Evolutionary conservation across 805 yeast genomes (phyloP), one percentile per base, ranked within the genome.

Genomic region (Teunomyces pallodes): DNA sequence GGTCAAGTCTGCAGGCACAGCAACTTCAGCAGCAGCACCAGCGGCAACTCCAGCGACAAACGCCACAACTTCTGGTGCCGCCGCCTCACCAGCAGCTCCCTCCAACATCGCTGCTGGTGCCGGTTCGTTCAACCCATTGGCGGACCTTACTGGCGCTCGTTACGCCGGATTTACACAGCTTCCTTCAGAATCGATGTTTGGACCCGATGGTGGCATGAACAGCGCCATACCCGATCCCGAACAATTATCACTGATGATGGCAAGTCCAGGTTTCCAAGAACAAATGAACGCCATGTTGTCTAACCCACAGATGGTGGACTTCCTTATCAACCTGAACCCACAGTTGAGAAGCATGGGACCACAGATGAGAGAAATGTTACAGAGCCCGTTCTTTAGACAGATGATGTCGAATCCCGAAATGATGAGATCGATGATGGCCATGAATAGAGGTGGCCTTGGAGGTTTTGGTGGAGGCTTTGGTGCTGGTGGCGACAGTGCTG

Each of bases 121-220:
- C 53, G 94, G 92, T 9, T 79, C 95, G 0, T 88, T 86, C 67
- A 90, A 94, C 66, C 96, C 96, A 32, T 76, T 94, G 59, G 91
- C 96, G 9, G 97, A 87, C 54, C 75, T 92, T 54, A 92, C 98
- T 0, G 92, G 96, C 43, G 98, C 98, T 1, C 81, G 97, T 46
- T 94, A 90, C 61, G 97, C 98, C 2, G 99, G 99, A 1, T 84
- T 82, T 58, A 80, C 90, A 6, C 91, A 90, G 58, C 75, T 94
- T 67, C 98, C 99, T 4, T 78, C 87, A 3, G 89, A 90, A 1
- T 81, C 84, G 41, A 80, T 89, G 86, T 90, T 92, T 71, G 97
- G 97, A 1, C 91, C 96, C 26, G 97, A 91, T 65, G 96, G 96
- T 36, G 98, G 97, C 13, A 81, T 86, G 88, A 84, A 84, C 38